phyloP scores from a whole-genome alignment of 495 filamentous ascomycete genomes.

The Diplogelasinospora grovesii region DNA sequence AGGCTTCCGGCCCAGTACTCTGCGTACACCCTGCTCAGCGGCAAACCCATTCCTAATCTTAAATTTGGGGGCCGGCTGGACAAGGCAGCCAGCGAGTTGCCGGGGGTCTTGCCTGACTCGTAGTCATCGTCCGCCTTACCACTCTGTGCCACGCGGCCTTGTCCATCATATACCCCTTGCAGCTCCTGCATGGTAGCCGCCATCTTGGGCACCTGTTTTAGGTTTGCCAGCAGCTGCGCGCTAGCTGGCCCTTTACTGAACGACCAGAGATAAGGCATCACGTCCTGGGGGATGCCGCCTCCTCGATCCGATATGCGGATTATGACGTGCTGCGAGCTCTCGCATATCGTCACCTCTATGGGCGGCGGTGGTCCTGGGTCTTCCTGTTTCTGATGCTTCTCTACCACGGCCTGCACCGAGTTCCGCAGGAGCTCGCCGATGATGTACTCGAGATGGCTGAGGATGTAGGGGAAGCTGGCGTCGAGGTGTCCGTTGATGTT shows the following conservation, averaged over 20 bases:
- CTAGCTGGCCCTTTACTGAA: conserved; percentile 86
- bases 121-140: not conserved
- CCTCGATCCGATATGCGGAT: conserved; percentile 94
- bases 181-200: conserved; percentile 93
- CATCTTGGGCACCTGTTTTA: conserved; percentile 82
- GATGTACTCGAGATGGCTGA: conserved; percentile 94
- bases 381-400: conserved; percentile 41
- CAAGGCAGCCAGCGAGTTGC: conserved; percentile 67
- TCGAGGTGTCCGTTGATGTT: conserved; percentile 78
- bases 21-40: conserved; percentile 90
- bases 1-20: conserved; percentile 97
- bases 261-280: conserved; percentile 88
- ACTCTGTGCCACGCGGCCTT: not conserved
- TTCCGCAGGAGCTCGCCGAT: conserved; percentile 93
- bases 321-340: conserved; percentile 91
- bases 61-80: conserved; percentile 80
- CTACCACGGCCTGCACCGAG: conserved; percentile 84
- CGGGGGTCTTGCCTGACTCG: conserved; percentile 17
- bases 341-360: conserved; percentile 90
- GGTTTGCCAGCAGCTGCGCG: conserved; percentile 66
- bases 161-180: conserved; percentile 15
- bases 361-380: conserved; percentile 53
- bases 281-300: conserved; percentile 78
- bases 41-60: conserved; percentile 86
- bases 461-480: conserved; percentile 92